Conservation (phyloP, 208 protist genomes). For the Balamuthia mandrillaris region DNA sequence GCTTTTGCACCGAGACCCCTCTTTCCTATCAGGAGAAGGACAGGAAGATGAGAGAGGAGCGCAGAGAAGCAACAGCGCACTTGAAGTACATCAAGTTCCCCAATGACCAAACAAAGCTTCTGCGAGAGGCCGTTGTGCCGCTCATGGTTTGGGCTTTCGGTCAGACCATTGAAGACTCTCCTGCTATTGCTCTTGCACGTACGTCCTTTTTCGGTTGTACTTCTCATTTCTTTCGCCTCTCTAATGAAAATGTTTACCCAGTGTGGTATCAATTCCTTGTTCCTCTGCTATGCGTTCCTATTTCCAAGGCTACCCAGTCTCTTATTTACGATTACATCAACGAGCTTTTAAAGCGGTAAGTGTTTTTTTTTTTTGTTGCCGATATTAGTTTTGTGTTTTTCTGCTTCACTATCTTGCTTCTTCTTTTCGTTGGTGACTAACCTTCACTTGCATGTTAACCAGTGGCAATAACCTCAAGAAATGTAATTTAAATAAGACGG, state of each 20-base stretch:
- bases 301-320: not conserved
- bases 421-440: not conserved
- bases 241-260: too few species aligned
- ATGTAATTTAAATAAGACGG: too few species aligned
- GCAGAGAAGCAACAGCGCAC: too few species aligned
- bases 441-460: not conserved
- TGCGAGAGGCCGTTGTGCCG: not conserved
- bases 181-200: not conserved
- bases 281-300: not conserved
- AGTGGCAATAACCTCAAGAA: not conserved
- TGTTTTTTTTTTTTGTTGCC: not conserved
- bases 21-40: not conserved
- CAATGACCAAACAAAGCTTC: not conserved
- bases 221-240: not conserved
- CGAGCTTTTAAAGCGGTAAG: not conserved
- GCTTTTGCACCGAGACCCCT: not conserved
- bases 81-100: too few species aligned
- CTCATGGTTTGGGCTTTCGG: not conserved
- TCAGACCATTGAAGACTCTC: constrained; percentile 2
- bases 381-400: not conserved
- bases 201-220: not conserved
- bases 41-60: too few species aligned
- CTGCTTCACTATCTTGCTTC: not conserved
- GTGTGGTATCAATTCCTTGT: not conserved
- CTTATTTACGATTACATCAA: not conserved